Evolutionary conservation across 2,329 filamentous ascomycete species (phyloP).

Genomic region (Xylariaceae sp.): DNA sequence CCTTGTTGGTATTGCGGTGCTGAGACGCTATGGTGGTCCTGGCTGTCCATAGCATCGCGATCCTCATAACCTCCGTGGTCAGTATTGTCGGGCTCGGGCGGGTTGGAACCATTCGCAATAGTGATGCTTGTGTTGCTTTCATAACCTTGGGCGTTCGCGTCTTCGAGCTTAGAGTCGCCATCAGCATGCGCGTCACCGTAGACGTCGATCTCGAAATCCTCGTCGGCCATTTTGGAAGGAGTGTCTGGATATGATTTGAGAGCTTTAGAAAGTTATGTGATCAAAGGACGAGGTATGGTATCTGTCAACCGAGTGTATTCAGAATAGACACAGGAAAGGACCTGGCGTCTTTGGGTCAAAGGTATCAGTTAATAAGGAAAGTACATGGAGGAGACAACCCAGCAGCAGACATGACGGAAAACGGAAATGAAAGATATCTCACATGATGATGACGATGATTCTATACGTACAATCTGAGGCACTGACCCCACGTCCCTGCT

Average conservation of each 20-base stretch:
- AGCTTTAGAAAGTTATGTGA: slow-evolving; percentile 29
- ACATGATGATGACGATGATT: slow-evolving; percentile 40
- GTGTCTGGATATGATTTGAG: slow-evolving; percentile 25
- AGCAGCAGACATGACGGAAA: slow-evolving; percentile 28
- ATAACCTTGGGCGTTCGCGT: slow-evolving; percentile 38
- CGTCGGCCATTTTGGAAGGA: slow-evolving; percentile 56
- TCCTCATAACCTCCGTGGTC: slow-evolving; percentile 40
- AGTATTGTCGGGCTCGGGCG: slow-evolving; percentile 16
- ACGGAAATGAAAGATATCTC: slow-evolving; percentile 34
- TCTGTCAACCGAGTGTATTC: slow-evolving; percentile 36
- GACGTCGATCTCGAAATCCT: slow-evolving; percentile 70
- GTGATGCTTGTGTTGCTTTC: slow-evolving; percentile 39
- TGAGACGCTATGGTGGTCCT: slow-evolving; percentile 29
- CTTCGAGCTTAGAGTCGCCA: slow-evolving; percentile 33
- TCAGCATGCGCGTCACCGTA: slow-evolving; percentile 58
- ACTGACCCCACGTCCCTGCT: slow-evolving; percentile 18
- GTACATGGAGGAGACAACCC: slow-evolving; percentile 23
- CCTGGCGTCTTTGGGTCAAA: slow-evolving; percentile 34
- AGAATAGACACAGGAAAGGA: slow-evolving; percentile 40
- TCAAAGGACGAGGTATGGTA: slow-evolving; percentile 22
- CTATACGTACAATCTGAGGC: slow-evolving; percentile 54
- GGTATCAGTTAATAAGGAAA: slow-evolving; percentile 34
- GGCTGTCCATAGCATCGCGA: slow-evolving; percentile 28
- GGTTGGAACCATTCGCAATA: slow-evolving; percentile 34
- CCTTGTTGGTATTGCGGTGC: slow-evolving; percentile 46